These are phyloP conservation scores for Ogataea chonburiensis DNA, from an alignment of 805 yeast genomes.

Conservation along the genomic window DNA sequence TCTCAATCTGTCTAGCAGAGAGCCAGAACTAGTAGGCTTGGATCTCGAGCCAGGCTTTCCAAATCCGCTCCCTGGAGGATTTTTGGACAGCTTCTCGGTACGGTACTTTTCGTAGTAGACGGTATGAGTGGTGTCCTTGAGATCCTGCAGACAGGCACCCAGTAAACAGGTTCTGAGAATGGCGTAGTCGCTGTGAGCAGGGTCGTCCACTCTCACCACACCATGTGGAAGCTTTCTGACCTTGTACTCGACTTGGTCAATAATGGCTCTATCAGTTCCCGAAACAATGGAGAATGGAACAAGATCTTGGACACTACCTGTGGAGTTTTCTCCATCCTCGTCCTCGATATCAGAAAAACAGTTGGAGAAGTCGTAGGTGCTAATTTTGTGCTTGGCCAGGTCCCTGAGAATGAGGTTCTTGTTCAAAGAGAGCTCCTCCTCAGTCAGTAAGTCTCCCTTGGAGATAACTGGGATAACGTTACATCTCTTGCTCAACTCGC, in stretches of 20 bases:
- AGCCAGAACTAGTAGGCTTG: slow-evolving; percentile 24
- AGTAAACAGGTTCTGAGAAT: slow-evolving; percentile 71
- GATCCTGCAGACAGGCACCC: slow-evolving; percentile 78
- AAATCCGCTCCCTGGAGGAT: slow-evolving; percentile 12
- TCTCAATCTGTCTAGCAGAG: slow-evolving; percentile 25
- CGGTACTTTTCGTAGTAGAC: slow-evolving; percentile 76
- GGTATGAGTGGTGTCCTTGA: slow-evolving; percentile 73
- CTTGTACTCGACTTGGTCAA: slow-evolving; percentile 68
- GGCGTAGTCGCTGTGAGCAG: slow-evolving; percentile 73
- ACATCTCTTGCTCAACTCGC: slow-evolving; percentile 62
- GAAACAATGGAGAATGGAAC: slow-evolving; percentile 93
- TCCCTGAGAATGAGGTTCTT: slow-evolving; percentile 48
- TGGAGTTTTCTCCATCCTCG: slow-evolving; percentile 19
- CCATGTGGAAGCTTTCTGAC: slow-evolving; percentile 91
- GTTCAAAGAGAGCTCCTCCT: slow-evolving; percentile 46
- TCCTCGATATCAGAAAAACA: slow-evolving; percentile 32
- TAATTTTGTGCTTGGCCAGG: slow-evolving; percentile 24
- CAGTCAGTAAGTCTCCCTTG: slow-evolving; percentile 72
- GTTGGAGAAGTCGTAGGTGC: slow-evolving; percentile 32
- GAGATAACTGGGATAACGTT: slow-evolving; percentile 82
- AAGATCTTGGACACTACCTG: slow-evolving; percentile 25
- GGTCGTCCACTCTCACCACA: slow-evolving; percentile 77
- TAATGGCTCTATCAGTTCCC: slow-evolving; percentile 65
- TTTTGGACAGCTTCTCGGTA: slow-evolving; percentile 40
- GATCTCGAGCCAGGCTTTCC: slow-evolving; percentile 16